These are phyloP conservation scores for Boletus reticuloceps DNA, from an alignment of 768 basidiomycete species.

Conservation along the genomic window DNA sequence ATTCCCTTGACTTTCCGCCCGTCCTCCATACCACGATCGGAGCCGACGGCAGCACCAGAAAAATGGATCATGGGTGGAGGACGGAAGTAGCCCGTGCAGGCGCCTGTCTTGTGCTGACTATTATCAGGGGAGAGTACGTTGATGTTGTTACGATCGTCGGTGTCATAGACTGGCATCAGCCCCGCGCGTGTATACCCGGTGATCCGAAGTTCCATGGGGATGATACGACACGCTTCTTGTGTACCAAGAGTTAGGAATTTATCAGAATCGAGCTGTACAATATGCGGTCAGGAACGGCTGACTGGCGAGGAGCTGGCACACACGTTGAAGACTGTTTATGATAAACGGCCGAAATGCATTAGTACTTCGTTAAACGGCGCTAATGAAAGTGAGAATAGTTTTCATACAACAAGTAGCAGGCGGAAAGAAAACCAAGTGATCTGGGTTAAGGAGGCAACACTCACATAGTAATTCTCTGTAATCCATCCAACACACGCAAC, in stretches of 20 bases:
- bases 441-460: conserved; percentile 18
- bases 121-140: conserved; percentile 10
- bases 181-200: conserved; percentile 33
- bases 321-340: conserved; percentile 25
- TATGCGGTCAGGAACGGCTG: background rate
- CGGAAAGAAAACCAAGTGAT: background rate
- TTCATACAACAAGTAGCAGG: background rate
- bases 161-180: conserved; percentile 19
- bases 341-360: background rate
- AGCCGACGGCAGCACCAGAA: conserved; percentile 43
- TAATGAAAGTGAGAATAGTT: background rate
- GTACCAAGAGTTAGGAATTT: conserved; percentile 32
- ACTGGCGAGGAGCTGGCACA: background rate
- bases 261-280: conserved; percentile 18
- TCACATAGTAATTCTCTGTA: conserved; percentile 52
- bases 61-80: conserved; percentile 52
- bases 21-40: conserved; percentile 31
- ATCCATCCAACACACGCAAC: conserved; percentile 59
- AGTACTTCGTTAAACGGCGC: background rate
- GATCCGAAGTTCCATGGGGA: conserved; percentile 49
- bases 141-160: conserved; percentile 7
- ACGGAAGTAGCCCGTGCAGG: conserved; percentile 23
- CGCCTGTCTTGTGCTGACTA: background rate
- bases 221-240: conserved; percentile 50
- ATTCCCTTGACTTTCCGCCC: conserved; percentile 39